Conservation (phyloP, 1,139 yeast genomes). For the Pichia sp. region DNA sequence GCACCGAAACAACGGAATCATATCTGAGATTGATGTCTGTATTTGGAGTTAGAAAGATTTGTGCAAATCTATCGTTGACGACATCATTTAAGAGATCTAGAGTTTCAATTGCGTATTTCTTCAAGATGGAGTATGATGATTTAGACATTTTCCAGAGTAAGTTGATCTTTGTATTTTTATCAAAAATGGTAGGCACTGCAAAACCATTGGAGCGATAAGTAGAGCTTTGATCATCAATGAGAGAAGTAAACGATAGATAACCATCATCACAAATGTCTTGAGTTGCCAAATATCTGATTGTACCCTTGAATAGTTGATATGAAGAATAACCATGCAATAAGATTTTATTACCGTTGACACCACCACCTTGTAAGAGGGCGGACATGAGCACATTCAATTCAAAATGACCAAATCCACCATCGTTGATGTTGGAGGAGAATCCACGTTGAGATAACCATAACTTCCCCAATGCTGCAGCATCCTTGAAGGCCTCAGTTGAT, state of each 20-base stretch:
- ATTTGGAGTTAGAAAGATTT: constrained; percentile 67
- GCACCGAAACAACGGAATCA: constrained; percentile 54
- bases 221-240: constrained; percentile 43
- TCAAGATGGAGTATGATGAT: constrained; percentile 56
- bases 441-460: constrained; percentile 90
- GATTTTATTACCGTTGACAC: constrained; percentile 64
- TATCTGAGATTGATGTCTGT: constrained; percentile 51
- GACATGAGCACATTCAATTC: constrained; percentile 82
- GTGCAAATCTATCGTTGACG: constrained; percentile 76
- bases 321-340: constrained; percentile 83
- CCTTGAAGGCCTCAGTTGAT: constrained; percentile 72
- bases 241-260: constrained; percentile 59
- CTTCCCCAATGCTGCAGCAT: constrained; percentile 82
- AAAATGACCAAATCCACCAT: constrained; percentile 83
- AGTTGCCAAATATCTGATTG: constrained; percentile 72
- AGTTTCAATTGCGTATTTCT: constrained; percentile 63
- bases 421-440: constrained; percentile 50
- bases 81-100: constrained; percentile 65
- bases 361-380: constrained; percentile 80
- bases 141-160: constrained; percentile 75
- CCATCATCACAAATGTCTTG: constrained; percentile 60
- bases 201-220: constrained; percentile 52
- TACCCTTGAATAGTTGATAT: constrained; percentile 87
- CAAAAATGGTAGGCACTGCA: constrained; percentile 68
- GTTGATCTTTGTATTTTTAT: constrained; percentile 67